A percentile compares a stretch with the other conserved stretches of the same genome.
Conservation (phyloP, 495 filamentous ascomycete genomes). For the Aspergillus biplanus region DNA sequence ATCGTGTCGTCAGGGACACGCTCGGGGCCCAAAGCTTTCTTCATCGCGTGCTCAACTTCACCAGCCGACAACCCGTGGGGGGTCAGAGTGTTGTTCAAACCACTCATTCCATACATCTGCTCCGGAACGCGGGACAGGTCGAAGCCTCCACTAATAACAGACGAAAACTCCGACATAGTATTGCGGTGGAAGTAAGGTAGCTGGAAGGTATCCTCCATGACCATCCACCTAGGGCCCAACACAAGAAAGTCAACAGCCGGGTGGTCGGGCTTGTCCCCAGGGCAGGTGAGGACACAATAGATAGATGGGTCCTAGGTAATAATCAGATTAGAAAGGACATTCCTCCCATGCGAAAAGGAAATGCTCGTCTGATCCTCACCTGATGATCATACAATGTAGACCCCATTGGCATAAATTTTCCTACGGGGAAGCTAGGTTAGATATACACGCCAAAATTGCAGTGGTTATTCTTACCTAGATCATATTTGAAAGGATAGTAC, state of each 20-base stretch:
- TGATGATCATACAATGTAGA: slow-evolving; percentile 16
- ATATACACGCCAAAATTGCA: not conserved
- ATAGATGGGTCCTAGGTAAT: slow-evolving; percentile 10
- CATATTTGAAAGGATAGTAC: slow-evolving; percentile 17
- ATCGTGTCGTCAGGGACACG: slow-evolving; percentile 13
- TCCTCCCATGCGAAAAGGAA: not conserved
- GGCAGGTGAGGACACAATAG: slow-evolving; percentile 9
- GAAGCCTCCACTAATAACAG: slow-evolving; percentile 11
- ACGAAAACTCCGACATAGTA: slow-evolving; percentile 15
- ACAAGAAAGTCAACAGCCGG: slow-evolving; percentile 12
- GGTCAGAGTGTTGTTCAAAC: slow-evolving; percentile 6
- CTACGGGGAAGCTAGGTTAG: not conserved
- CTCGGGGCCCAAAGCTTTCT: slow-evolving; percentile 9
- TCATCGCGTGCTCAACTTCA: slow-evolving; percentile 8
- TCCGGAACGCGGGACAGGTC: slow-evolving; percentile 4
- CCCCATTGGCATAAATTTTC: slow-evolving; percentile 15
- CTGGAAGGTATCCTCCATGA: slow-evolving; percentile 16
- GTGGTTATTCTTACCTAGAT: not conserved
- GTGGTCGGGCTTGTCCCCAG: slow-evolving; percentile 12
- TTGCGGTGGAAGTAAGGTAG: slow-evolving; percentile 16
- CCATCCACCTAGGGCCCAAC: slow-evolving; percentile 12
- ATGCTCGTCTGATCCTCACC: not conserved
- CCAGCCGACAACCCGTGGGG: slow-evolving; percentile 9
- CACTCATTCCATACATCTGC: slow-evolving; percentile 14
- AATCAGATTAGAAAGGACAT: not conserved